A percentile compares a stretch with the other conserved stretches of the same genome.
Evolutionary conservation across 2,329 filamentous ascomycete species (phyloP).

Genomic region (Alternaria sp.): DNA sequence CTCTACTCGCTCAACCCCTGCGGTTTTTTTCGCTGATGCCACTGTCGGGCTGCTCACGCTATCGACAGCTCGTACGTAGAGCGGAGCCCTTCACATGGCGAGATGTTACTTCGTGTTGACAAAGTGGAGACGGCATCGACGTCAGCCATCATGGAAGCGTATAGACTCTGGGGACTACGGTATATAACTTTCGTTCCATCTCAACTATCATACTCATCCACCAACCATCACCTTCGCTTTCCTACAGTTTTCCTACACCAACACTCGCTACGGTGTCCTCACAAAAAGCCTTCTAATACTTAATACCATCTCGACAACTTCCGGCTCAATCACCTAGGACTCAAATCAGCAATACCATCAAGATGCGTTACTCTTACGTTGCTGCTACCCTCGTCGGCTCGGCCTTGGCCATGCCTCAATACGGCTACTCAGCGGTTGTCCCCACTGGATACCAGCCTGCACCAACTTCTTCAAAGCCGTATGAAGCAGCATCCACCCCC

Average conservation of each 20-base stretch:
- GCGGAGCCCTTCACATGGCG: slow-evolving; percentile 22
- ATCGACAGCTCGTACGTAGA: slow-evolving; percentile 38
- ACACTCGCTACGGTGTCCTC: slow-evolving; percentile 41
- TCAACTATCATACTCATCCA: slow-evolving; percentile 21
- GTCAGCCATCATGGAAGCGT: slow-evolving; percentile 33
- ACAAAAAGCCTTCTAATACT: slow-evolving; percentile 30
- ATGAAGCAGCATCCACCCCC: slow-evolving; percentile 2
- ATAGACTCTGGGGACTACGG: slow-evolving; percentile 15
- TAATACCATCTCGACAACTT: slow-evolving; percentile 25
- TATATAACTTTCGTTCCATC: slow-evolving; percentile 37
- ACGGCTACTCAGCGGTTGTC: slow-evolving; percentile 12
- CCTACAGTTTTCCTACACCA: slow-evolving; percentile 24
- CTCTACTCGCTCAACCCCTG: slow-evolving; percentile 13
- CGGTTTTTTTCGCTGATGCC: slow-evolving; percentile 21
- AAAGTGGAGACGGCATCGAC: slow-evolving; percentile 30
- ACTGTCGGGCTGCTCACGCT: slow-evolving; percentile 30
- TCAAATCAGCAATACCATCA: slow-evolving; percentile 17
- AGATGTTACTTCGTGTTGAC: slow-evolving; percentile 36
- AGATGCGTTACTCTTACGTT: slow-evolving; percentile 43
- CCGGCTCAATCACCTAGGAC: neutral
- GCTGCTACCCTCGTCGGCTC: slow-evolving; percentile 40
- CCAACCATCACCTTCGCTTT: slow-evolving; percentile 42
- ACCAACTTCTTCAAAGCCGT: slow-evolving; percentile 5
- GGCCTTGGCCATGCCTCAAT: slow-evolving; percentile 37
- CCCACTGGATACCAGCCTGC: slow-evolving; percentile 7